phyloP scores from a whole-genome alignment of 257 asterid genomes.

The Jacaranda copaia region DNA sequence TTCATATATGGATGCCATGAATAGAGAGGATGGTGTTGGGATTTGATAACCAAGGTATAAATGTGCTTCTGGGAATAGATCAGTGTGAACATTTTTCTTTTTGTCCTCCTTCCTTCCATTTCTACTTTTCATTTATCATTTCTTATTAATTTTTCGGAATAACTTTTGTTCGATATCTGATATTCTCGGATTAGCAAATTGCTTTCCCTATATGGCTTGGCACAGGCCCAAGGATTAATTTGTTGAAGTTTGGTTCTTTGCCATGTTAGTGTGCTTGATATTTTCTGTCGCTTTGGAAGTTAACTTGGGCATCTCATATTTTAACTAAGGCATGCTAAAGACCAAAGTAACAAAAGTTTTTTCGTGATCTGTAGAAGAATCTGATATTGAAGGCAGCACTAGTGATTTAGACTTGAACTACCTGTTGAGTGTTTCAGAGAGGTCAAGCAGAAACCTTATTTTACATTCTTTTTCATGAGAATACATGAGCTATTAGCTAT shows the following conservation, averaged over 20 bases:
- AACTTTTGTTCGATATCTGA: background rate
- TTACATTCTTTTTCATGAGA: too few relatives aligned
- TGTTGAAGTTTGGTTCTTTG: background rate
- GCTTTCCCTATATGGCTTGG: background rate
- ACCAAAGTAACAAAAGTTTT: background rate
- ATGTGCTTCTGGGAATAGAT: conserved; percentile 21
- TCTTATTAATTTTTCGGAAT: background rate
- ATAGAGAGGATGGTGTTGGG: conserved; percentile 1
- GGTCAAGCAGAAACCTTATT: background rate
- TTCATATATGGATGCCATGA: conserved; percentile 1
- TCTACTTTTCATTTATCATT: background rate
- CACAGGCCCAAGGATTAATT: conserved; percentile 21
- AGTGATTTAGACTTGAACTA: background rate
- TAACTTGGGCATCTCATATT: background rate
- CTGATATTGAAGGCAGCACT: conserved; percentile 10
- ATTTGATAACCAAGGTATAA: conserved; percentile 17
- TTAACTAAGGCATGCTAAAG: conserved; percentile 6
- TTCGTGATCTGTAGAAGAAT: conserved; percentile 25
- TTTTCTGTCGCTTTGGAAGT: conserved; percentile 2
- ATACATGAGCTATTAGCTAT: background rate
- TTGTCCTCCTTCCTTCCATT: conserved; percentile 6
- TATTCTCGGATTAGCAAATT: conserved; percentile 8
- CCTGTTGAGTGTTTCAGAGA: background rate
- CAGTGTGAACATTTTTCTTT: background rate
- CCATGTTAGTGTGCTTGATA: background rate